Conservation (phyloP, 805 yeast genomes). For the Ogataea angusta region DNA sequence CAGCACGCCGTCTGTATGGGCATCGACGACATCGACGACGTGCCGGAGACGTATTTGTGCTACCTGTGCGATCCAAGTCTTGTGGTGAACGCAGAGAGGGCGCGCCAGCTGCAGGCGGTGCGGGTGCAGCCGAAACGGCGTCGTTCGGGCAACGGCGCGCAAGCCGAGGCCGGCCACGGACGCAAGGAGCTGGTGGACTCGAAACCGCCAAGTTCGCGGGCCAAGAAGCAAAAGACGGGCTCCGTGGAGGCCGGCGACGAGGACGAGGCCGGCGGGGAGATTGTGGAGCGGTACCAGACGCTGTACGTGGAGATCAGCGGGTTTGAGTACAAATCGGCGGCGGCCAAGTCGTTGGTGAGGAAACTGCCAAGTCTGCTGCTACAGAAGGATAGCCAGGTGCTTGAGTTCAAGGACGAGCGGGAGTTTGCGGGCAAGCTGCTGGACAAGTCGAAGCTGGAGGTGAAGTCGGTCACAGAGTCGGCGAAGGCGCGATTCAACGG, state of each 20-base stretch:
- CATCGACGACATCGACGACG: slow-evolving; percentile 64
- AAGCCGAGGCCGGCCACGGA: slow-evolving; percentile 1
- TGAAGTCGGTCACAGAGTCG: slow-evolving; percentile 58
- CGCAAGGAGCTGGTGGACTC: slow-evolving; percentile 13
- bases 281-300: slow-evolving; percentile 48
- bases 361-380: slow-evolving; percentile 26
- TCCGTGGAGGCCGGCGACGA: slow-evolving; percentile 27
- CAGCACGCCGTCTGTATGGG: slow-evolving; percentile 93
- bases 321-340: slow-evolving; percentile 42
- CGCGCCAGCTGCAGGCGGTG: slow-evolving; percentile 35
- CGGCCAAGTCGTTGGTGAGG: slow-evolving; percentile 29
- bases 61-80: slow-evolving; percentile 60
- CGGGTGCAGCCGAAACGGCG: slow-evolving; percentile 32
- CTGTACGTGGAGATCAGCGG: slow-evolving; percentile 46
- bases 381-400: slow-evolving; percentile 17
- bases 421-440: slow-evolving; percentile 23
- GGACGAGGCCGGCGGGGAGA: slow-evolving; percentile 40
- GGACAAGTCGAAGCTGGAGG: slow-evolving; percentile 25
- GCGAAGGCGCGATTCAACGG: slow-evolving; percentile 63
- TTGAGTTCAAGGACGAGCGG: slow-evolving; percentile 21
- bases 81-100: slow-evolving; percentile 39
- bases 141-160: slow-evolving; percentile 19
- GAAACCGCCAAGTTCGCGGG: slow-evolving; percentile 24
- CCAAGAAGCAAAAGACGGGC: slow-evolving; percentile 35
- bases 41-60: slow-evolving; percentile 80